Evolutionary conservation across 495 filamentous ascomycete genomes (phyloP).

Genomic region (Aspergillus affinis): DNA sequence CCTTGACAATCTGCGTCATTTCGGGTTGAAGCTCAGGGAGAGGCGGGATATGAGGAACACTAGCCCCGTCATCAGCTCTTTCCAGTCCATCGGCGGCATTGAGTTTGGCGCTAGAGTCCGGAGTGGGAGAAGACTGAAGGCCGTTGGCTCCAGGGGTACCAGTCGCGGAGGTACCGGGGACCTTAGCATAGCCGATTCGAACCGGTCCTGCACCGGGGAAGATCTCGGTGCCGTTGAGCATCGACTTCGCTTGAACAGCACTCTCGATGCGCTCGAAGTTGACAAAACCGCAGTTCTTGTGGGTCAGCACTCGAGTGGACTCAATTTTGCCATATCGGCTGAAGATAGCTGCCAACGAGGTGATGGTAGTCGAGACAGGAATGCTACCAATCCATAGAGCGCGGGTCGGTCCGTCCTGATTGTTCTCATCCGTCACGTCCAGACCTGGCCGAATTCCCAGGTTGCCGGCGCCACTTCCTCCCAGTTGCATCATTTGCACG

Average conservation of each 20-base stretch:
- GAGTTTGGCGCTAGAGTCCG: slow-evolving; percentile 63
- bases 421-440: slow-evolving; percentile 64
- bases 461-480: slow-evolving; percentile 57
- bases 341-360: slow-evolving; percentile 91
- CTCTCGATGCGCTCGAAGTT: slow-evolving; percentile 91
- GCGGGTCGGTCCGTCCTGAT: slow-evolving; percentile 84
- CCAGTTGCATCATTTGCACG: slow-evolving; percentile 75
- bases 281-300: slow-evolving; percentile 99
- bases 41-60: slow-evolving; percentile 65
- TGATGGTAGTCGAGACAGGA: slow-evolving; percentile 93
- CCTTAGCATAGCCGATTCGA: slow-evolving; percentile 95
- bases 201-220: slow-evolving; percentile 96
- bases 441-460: slow-evolving; percentile 43
- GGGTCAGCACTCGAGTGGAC: slow-evolving; percentile 89
- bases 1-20: slow-evolving; percentile 80
- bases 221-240: slow-evolving; percentile 94
- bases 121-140: slow-evolving; percentile 88
- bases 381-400: slow-evolving; percentile 97
- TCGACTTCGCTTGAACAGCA: slow-evolving; percentile 80
- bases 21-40: slow-evolving; percentile 75
- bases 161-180: slow-evolving; percentile 74
- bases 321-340: slow-evolving; percentile 85
- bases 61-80: slow-evolving; percentile 40
- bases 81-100: slow-evolving; percentile 34
- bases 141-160: slow-evolving; percentile 83